Conservation (phyloP, 306 rosid genomes). For the Vicia sativa region DNA sequence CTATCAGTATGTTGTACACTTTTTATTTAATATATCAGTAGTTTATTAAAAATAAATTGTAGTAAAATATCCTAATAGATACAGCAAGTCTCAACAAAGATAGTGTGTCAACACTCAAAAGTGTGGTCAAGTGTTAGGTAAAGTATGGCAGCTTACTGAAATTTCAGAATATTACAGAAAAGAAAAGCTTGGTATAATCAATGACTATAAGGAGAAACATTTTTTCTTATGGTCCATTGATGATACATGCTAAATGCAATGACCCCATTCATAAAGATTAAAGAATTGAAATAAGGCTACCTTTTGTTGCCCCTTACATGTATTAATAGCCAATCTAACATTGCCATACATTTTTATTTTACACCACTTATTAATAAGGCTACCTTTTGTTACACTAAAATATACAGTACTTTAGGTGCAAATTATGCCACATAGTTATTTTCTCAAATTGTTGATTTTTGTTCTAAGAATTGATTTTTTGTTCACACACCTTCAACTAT, state of each 20-base stretch:
- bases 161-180: background rate
- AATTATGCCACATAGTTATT: background rate
- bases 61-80: no score
- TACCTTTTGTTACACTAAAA: no score
- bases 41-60: no score
- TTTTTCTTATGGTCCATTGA: background rate
- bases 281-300: background rate
- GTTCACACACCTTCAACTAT: background rate
- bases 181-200: background rate
- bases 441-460: no score
- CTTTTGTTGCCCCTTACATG: background rate
- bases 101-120: background rate
- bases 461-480: no score
- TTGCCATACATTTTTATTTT: no score
- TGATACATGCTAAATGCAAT: background rate
- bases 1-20: no score
- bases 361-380: no score
- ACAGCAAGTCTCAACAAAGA: no score
- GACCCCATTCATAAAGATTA: background rate
- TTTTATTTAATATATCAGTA: no score
- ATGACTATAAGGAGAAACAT: background rate
- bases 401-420: no score
- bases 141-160: background rate
- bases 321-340: background rate
- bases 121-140: conserved; percentile 8